Evolutionary conservation across 768 basidiomycete genomes (phyloP).

Genomic region (Hortiboletus flavorubellus): DNA sequence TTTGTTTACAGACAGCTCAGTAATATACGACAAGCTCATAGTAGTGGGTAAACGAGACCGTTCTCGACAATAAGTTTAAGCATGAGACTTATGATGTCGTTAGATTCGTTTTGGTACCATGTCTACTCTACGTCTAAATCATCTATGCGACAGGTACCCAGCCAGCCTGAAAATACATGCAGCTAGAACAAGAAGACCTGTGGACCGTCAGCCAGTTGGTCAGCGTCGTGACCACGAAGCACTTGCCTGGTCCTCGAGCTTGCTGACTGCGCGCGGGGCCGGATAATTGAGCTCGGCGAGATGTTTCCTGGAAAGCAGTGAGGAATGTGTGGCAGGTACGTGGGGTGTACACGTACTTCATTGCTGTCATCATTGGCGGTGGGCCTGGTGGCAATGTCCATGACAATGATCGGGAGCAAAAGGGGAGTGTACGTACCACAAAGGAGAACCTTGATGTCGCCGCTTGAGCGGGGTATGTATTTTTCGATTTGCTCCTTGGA

Average conservation of each 20-base stretch:
- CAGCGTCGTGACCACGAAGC: no score
- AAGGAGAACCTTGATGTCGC: slow-evolving; percentile 81
- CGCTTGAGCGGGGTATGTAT: slow-evolving; percentile 61
- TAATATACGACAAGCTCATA: no score
- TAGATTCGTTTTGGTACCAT: background rate
- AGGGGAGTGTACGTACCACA: slow-evolving; percentile 58
- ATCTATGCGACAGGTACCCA: slow-evolving; percentile 8
- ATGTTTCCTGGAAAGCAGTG: slow-evolving; percentile 61
- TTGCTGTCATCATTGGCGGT: slow-evolving; percentile 73
- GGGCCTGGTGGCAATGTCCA: slow-evolving; percentile 42
- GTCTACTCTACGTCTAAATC: slow-evolving; percentile 5
- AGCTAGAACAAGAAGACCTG: slow-evolving; percentile 42
- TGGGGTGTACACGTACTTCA: slow-evolving; percentile 56
- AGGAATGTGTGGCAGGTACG: background rate
- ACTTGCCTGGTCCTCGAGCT: slow-evolving; percentile 80
- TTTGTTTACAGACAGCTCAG: no score
- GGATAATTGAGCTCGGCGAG: slow-evolving; percentile 86
- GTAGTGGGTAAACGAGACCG: no score
- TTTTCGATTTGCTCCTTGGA: slow-evolving; percentile 87
- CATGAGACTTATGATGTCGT: background rate
- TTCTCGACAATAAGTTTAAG: no score
- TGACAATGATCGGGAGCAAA: slow-evolving; percentile 5
- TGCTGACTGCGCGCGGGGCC: slow-evolving; percentile 85
- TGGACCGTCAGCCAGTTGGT: slow-evolving; percentile 10
- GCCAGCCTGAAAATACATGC: background rate